These are phyloP conservation scores for Metschnikowia drakensbergensis DNA, from an alignment of 805 yeast species.

Conservation along the genomic window DNA sequence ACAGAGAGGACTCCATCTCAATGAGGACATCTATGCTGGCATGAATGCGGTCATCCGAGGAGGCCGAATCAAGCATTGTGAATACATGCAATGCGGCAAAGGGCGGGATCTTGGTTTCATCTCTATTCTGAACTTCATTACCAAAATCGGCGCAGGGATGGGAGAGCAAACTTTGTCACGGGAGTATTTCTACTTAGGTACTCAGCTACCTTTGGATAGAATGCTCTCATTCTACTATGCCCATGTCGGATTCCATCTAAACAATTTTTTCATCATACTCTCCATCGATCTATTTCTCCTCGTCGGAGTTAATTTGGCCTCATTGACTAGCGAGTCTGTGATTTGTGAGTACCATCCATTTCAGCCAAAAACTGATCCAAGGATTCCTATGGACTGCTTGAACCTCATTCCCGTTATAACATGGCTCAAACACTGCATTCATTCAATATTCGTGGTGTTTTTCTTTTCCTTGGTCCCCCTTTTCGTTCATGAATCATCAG, in stretches of 20 bases:
- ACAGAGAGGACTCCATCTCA: conserved; percentile 79
- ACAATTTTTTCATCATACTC: conserved; percentile 71
- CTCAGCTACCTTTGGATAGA: conserved; percentile 76
- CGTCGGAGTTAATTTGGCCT: conserved; percentile 64
- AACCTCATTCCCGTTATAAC: conserved; percentile 69
- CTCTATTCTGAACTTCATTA: conserved; percentile 78
- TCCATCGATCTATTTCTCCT: conserved; percentile 71
- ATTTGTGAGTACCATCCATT: conserved; percentile 64
- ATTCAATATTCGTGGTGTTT: conserved; percentile 79
- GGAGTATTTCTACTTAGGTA: conserved; percentile 78
- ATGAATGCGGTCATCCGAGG: conserved; percentile 81
- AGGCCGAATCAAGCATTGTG: conserved; percentile 85
- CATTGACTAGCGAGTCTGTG: conserved; percentile 69
- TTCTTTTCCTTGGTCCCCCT: conserved; percentile 76
- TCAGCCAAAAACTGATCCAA: conserved; percentile 63
- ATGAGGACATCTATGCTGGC: conserved; percentile 88
- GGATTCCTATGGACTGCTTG: conserved; percentile 68
- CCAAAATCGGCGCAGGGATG: conserved; percentile 91
- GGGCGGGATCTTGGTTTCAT: conserved; percentile 89
- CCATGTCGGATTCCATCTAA: conserved; percentile 83
- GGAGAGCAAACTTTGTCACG: conserved; percentile 86
- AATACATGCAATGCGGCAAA: conserved; percentile 85
- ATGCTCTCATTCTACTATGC: conserved; percentile 82
- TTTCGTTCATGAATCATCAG: conserved; percentile 74
- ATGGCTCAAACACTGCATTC: conserved; percentile 78